Conservation (phyloP, 257 asterid genomes). For the Forsythia suspensa region DNA sequence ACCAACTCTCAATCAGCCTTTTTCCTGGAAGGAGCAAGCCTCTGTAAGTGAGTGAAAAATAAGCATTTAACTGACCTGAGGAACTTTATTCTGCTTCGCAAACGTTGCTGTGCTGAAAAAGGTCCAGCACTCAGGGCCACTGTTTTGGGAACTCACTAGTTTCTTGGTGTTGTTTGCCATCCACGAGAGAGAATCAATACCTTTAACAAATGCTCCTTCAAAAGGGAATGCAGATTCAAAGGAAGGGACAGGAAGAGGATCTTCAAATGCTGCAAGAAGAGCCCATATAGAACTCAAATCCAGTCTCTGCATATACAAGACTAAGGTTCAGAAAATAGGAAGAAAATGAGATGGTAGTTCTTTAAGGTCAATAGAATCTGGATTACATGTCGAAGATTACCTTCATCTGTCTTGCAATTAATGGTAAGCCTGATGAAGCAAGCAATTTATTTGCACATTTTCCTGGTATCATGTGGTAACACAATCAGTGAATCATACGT, state of each 20-base stretch:
- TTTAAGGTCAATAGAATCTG: constrained; percentile 12
- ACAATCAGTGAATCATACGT: neutral
- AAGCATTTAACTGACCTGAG: constrained; percentile 62
- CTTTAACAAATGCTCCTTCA: constrained; percentile 92
- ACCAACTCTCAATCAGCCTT: neutral
- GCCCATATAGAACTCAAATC: constrained; percentile 94
- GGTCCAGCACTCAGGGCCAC: constrained; percentile 87
- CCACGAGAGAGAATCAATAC: constrained; percentile 89
- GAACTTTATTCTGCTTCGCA: constrained; percentile 84
- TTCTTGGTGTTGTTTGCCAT: constrained; percentile 80
- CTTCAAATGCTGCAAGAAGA: constrained; percentile 88
- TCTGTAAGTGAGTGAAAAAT: neutral
- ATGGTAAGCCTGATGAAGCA: constrained; percentile 91
- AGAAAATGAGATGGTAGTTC: constrained; percentile 9
- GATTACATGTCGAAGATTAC: constrained; percentile 34
- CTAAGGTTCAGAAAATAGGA: constrained; percentile 14
- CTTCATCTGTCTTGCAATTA: constrained; percentile 95
- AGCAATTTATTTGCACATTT: constrained; percentile 96
- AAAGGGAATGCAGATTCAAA: constrained; percentile 42
- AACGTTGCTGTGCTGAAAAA: constrained; percentile 80
- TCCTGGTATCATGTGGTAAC: constrained; percentile 51
- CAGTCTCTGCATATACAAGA: constrained; percentile 56
- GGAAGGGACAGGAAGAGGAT: constrained; percentile 68
- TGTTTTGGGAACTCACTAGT: constrained; percentile 49
- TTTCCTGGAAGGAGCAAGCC: neutral